Percentiles rank a stretch among this genome's conserved stretches.
phyloP scores from a whole-genome alignment of 2,329 filamentous ascomycete genomes.

The Cladosporium sphaerospermum region DNA sequence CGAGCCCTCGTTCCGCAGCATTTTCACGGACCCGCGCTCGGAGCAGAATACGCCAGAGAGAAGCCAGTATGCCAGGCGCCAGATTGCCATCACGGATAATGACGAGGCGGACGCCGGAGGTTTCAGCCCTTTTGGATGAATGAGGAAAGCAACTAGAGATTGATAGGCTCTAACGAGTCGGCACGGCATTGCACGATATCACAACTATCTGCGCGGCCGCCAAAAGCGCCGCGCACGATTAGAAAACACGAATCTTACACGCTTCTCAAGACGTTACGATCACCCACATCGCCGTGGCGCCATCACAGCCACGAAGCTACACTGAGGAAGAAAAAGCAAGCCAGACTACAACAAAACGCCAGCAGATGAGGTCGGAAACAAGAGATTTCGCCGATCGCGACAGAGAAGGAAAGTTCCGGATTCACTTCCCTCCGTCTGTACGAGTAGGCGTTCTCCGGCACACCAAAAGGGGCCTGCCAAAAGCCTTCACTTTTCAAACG shows the following conservation, averaged over 20 bases:
- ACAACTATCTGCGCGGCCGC: too few relatives aligned
- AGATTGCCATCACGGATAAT: constrained; percentile 23
- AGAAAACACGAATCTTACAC: too few relatives aligned
- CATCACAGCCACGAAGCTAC: background rate
- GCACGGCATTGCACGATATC: too few relatives aligned
- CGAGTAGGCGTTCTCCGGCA: constrained; percentile 7
- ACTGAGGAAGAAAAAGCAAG: background rate
- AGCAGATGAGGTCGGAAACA: background rate
- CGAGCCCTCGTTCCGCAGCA: constrained; percentile 31
- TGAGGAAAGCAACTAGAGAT: background rate
- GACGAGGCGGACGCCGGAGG: constrained; percentile 14
- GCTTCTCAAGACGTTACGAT: too few relatives aligned
- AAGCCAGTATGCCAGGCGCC: constrained; percentile 19
- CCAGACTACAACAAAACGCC: background rate
- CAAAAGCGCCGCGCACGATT: too few relatives aligned
- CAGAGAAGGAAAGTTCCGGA: background rate
- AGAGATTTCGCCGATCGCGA: background rate
- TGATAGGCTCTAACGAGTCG: background rate
- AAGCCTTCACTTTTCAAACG: too few relatives aligned
- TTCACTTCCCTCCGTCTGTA: constrained; percentile 5
- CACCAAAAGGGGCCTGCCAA: background rate
- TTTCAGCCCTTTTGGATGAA: constrained; percentile 6
- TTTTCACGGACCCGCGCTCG: constrained; percentile 25
- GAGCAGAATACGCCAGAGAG: constrained; percentile 15
- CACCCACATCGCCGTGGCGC: background rate